Evolutionary conservation across 306 rosid species (phyloP).

Genomic region (Begonia fuchsioides): DNA sequence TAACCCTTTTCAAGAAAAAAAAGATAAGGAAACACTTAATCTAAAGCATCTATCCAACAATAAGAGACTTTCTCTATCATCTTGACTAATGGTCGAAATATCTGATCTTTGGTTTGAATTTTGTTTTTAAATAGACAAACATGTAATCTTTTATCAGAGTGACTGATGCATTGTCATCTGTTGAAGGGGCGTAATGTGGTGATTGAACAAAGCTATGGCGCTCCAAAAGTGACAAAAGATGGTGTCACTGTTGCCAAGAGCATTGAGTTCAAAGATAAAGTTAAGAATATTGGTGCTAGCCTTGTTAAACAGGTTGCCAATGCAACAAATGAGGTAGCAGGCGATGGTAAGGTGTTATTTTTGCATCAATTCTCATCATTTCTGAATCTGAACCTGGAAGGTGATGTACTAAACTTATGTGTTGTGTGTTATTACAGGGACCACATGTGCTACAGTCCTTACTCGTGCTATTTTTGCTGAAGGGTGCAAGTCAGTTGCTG

Average conservation of each 20-base stretch:
- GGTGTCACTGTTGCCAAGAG: constrained; percentile 97
- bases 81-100: background rate
- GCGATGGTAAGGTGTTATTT: constrained; percentile 55
- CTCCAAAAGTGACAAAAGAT: constrained; percentile 90
- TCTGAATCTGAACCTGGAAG: constrained; percentile 1
- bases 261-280: constrained; percentile 74
- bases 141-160: background rate
- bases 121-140: background rate
- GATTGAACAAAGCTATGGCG: constrained; percentile 83
- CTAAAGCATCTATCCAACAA: too few relatives aligned
- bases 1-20: too few relatives aligned
- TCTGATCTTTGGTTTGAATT: background rate
- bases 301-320: constrained; percentile 97
- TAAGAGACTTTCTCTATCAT: too few relatives aligned
- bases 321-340: constrained; percentile 86
- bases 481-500: constrained; percentile 98
- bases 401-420: background rate
- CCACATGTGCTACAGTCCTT: constrained; percentile 87
- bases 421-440: constrained; percentile 36
- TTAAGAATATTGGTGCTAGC: constrained; percentile 89
- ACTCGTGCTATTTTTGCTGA: constrained; percentile 78
- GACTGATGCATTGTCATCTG: constrained; percentile 2
- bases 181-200: constrained; percentile 82
- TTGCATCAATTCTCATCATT: background rate
- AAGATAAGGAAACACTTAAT: too few relatives aligned